phyloP scores from a whole-genome alignment of 2,329 filamentous ascomycete species.

The Nothophoma quercina region DNA sequence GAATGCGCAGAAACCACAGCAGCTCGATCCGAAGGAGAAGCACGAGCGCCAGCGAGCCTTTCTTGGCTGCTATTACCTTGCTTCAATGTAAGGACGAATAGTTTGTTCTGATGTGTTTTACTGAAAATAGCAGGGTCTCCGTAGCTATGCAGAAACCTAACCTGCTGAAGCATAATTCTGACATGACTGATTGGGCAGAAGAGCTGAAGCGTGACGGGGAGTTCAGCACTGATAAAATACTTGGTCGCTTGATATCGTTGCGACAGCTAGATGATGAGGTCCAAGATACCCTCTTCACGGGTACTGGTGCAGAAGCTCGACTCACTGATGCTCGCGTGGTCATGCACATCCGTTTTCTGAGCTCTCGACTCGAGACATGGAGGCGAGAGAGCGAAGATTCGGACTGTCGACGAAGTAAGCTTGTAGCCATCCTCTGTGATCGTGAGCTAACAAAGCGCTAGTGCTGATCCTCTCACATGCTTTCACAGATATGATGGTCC shows the following conservation, averaged over 20 bases:
- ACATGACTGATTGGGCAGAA: slow-evolving; percentile 39
- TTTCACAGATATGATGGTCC: slow-evolving; percentile 38
- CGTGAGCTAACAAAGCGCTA: slow-evolving; percentile 15
- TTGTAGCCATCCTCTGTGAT: neutral
- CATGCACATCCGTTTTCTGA: slow-evolving; percentile 40
- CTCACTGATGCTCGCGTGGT: slow-evolving; percentile 37
- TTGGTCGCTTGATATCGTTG: slow-evolving; percentile 33
- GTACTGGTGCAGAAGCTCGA: slow-evolving; percentile 28
- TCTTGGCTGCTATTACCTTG: slow-evolving; percentile 45
- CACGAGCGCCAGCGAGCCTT: slow-evolving; percentile 41
- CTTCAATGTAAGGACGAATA: slow-evolving; percentile 33
- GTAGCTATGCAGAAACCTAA: slow-evolving; percentile 43
- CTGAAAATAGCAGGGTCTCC: slow-evolving; percentile 32
- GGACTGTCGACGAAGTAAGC: slow-evolving; percentile 31
- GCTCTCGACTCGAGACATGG: slow-evolving; percentile 39
- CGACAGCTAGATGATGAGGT: slow-evolving; percentile 46
- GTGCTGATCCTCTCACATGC: slow-evolving; percentile 39
- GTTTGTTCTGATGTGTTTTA: neutral
- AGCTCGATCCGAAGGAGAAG: slow-evolving; percentile 25
- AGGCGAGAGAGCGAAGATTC: slow-evolving; percentile 21
- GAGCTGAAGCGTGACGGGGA: slow-evolving; percentile 30
- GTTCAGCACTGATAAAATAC: slow-evolving; percentile 35
- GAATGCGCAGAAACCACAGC: slow-evolving; percentile 7
- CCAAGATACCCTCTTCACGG: slow-evolving; percentile 37
- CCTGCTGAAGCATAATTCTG: slow-evolving; percentile 36